Percentiles rank a stretch among this genome's conserved stretches.
These are phyloP conservation scores for Plenodomus tracheiphilus DNA, from an alignment of 2,329 filamentous ascomycete species.

Conservation along the genomic window DNA sequence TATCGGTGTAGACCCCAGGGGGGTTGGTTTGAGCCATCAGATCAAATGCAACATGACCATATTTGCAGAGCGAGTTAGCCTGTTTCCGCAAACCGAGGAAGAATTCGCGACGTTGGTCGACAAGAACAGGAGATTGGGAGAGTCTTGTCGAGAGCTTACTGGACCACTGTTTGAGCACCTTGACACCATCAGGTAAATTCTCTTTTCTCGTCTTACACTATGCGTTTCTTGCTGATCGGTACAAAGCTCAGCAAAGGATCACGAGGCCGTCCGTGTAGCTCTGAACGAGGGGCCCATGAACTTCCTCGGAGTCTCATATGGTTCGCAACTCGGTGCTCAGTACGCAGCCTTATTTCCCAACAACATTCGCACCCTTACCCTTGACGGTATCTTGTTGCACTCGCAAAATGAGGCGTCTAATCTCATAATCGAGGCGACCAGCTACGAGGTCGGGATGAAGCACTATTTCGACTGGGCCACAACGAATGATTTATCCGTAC, in stretches of 20 bases:
- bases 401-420: constrained; percentile 41
- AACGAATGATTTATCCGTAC: constrained; percentile 30
- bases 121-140: constrained; percentile 46
- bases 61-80: constrained; percentile 43
- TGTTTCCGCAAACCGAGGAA: constrained; percentile 44
- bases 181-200: constrained; percentile 41
- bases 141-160: constrained; percentile 47
- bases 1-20: constrained; percentile 50
- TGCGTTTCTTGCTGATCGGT: neutral
- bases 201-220: neutral
- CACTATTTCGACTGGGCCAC: constrained; percentile 47
- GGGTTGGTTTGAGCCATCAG: constrained; percentile 48
- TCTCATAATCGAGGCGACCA: constrained; percentile 41
- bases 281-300: constrained; percentile 45
- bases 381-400: constrained; percentile 53
- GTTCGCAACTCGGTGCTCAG: constrained; percentile 48
- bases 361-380: constrained; percentile 46
- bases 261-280: constrained; percentile 39
- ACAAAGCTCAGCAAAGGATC: constrained; percentile 29
- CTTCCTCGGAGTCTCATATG: constrained; percentile 52
- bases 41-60: constrained; percentile 46
- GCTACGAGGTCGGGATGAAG: constrained; percentile 44
- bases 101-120: constrained; percentile 44
- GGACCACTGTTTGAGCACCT: constrained; percentile 48
- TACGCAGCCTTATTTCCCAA: constrained; percentile 52